phyloP scores from a whole-genome alignment of 331 rosid genomes.

The Stylosanthes scabra region DNA sequence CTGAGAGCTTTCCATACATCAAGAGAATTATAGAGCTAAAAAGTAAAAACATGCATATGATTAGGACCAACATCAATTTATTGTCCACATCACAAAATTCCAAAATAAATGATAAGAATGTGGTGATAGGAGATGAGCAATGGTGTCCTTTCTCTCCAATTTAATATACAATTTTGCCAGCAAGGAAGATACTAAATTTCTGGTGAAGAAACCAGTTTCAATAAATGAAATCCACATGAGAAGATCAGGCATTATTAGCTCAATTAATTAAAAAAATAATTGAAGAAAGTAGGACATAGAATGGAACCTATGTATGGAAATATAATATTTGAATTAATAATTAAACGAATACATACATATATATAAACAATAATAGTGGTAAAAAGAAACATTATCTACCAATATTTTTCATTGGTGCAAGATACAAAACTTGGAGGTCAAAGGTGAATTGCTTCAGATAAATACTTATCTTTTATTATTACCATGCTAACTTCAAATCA shows the following conservation, averaged over 20 bases:
- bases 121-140: not conserved
- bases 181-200: not conserved
- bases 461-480: constrained; percentile 27
- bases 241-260: constrained; percentile 12
- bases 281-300: not conserved
- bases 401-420: not conserved
- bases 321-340: not conserved
- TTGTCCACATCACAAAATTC: not conserved
- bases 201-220: constrained; percentile 3
- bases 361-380: not conserved
- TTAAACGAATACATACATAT: constrained; percentile 1
- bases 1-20: constrained; percentile 11
- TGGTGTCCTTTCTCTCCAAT: not conserved
- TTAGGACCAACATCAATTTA: not conserved
- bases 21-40: not conserved
- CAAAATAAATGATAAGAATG: constrained; percentile 9
- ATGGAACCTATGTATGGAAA: not conserved
- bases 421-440: constrained; percentile 33
- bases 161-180: not conserved
- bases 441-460: constrained; percentile 38
- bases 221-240: constrained; percentile 11
- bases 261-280: not conserved
- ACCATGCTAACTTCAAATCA: constrained; percentile 23
- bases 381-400: not conserved
- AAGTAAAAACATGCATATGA: too few relatives aligned